Evolutionary conservation across 176 grass and related monocot genomes (phyloP).

Genomic region (Thalia dealbata): DNA sequence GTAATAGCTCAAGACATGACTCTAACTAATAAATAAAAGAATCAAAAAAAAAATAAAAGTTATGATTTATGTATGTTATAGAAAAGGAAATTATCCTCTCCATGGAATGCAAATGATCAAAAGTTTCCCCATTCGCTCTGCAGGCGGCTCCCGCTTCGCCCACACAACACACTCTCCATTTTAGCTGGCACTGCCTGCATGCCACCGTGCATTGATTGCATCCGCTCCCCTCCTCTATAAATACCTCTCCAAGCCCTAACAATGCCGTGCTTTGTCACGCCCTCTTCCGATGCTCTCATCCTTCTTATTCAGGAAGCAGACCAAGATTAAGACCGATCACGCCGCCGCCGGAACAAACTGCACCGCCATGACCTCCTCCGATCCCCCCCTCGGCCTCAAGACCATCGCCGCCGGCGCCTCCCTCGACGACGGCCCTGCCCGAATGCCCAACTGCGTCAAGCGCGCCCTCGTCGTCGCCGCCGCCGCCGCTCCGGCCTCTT

Average conservation of each 20-base stretch:
- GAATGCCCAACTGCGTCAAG: background rate
- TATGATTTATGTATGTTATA: no score
- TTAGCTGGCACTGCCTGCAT: background rate
- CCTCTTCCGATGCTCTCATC: background rate
- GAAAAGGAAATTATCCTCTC: no score
- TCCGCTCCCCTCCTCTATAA: background rate
- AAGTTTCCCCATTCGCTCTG: background rate
- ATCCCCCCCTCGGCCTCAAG: background rate
- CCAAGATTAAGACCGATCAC: background rate
- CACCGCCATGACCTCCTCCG: background rate
- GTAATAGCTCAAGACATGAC: no score
- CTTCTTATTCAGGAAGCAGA: background rate
- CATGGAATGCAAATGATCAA: background rate
- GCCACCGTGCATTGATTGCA: no score
- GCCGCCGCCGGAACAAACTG: background rate
- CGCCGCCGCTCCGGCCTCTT: background rate
- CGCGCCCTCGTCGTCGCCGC: background rate
- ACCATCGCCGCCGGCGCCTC: background rate
- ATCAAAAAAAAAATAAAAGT: no score
- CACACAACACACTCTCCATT: background rate
- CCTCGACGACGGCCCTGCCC: background rate
- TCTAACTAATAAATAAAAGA: no score
- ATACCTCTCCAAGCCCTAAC: background rate
- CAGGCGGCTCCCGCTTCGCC: background rate
- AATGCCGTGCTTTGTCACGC: background rate